Conservation (phyloP, 495 filamentous ascomycete species). For the Sordaria brevicollis region DNA sequence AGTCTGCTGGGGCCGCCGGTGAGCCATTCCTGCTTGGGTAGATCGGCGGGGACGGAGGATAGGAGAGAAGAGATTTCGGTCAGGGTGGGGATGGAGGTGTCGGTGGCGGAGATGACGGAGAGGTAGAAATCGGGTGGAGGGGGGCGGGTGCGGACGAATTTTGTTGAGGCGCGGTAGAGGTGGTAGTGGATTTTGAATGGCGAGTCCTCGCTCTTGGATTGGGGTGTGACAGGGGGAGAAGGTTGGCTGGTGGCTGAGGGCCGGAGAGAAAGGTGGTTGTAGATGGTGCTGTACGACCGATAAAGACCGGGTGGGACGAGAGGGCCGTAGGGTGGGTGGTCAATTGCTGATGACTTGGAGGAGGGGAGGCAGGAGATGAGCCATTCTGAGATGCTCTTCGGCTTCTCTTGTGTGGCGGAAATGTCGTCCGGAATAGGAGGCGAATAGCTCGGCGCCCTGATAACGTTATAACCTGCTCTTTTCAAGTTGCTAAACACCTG, state of each 20-base stretch:
- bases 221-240: slow-evolving; percentile 10
- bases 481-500: slow-evolving; percentile 78
- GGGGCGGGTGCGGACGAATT: slow-evolving; percentile 65
- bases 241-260: slow-evolving; percentile 41
- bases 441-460: slow-evolving; percentile 45
- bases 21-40: slow-evolving; percentile 39
- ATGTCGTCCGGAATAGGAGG: background rate
- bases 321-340: slow-evolving; percentile 44
- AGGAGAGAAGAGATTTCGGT: slow-evolving; percentile 60
- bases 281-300: slow-evolving; percentile 69
- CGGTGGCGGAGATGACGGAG: slow-evolving; percentile 65
- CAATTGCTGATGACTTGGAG: background rate
- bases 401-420: background rate
- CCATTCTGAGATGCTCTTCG: slow-evolving; percentile 28
- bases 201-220: slow-evolving; percentile 6
- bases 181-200: slow-evolving; percentile 66
- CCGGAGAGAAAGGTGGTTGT: slow-evolving; percentile 63
- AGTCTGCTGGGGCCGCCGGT: slow-evolving; percentile 28
- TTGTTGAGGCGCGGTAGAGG: slow-evolving; percentile 58
- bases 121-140: slow-evolving; percentile 73
- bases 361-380: slow-evolving; percentile 27
- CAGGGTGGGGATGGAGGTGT: slow-evolving; percentile 58
- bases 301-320: slow-evolving; percentile 68
- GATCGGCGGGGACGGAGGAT: slow-evolving; percentile 54
- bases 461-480: slow-evolving; percentile 70